Evolutionary conservation across 78 protist genomes (phyloP).

Genomic region (Speleostelium caveatum): DNA sequence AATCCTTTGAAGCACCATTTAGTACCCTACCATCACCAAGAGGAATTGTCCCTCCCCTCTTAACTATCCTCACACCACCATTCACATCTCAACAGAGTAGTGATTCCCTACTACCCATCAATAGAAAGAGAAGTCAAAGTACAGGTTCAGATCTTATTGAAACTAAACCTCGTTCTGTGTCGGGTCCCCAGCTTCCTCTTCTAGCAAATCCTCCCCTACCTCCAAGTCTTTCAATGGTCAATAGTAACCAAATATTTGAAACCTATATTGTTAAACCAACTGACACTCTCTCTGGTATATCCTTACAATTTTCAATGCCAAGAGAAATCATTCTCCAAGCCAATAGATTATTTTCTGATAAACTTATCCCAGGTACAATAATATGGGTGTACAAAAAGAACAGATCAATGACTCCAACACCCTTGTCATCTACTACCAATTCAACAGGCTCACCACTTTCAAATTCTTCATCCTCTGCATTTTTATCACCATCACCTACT

Average conservation of each 20-base stretch:
- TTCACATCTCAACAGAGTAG: background rate
- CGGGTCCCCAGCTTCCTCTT: background rate
- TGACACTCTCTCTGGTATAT: conserved; percentile 67
- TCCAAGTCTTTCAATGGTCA: conserved; percentile 7
- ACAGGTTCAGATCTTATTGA: background rate
- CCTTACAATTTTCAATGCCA: conserved; percentile 66
- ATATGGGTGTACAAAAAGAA: conserved; percentile 62
- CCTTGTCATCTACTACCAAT: background rate
- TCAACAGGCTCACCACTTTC: background rate
- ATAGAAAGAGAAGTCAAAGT: conserved; percentile 10
- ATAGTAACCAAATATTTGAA: background rate
- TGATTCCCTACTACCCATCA: background rate
- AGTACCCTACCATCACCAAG: too few species aligned
- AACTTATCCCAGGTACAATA: conserved; percentile 27
- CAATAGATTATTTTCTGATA: conserved; percentile 60
- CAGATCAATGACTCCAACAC: background rate
- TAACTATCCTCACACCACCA: background rate
- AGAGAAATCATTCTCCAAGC: conserved; percentile 56
- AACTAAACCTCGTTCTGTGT: background rate
- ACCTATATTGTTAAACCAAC: conserved; percentile 61
- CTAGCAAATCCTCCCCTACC: conserved; percentile 14
- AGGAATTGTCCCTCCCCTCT: background rate
- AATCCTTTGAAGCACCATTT: too few species aligned
- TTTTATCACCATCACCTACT: background rate
- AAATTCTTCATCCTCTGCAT: background rate